Base-by-base conservation (phyloP, 192 early-diverging fungal species). In the Lobulomyces angularis region DNA sequence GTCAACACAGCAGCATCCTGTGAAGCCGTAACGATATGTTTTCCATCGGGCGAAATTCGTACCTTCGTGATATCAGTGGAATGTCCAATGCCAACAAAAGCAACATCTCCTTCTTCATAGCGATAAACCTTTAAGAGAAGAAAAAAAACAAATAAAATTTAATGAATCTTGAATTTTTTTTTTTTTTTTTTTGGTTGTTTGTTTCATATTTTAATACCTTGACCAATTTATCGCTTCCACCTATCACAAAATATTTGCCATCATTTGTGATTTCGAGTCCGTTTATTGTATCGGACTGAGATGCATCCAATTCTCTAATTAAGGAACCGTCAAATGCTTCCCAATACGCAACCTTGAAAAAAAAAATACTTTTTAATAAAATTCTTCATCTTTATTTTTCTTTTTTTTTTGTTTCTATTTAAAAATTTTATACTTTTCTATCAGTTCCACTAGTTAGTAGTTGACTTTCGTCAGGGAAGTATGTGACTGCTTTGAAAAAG, bases 11-110 rank as follows among this genome's bases (percentile, higher is more conserved):
- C 72, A 1, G 68, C 72, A 18, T 75, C 72, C 23, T 56, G 45
- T 27, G 56, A 60, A 14, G 72, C 69, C 9, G 66, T 52, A 16
- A 75, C 64, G 27, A 75, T 51, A 33, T 50, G 31, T 22, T 48
- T 41, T 24, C 59, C 56, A 35, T 75, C 58, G 5, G 72, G 72
- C 16, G 63, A 59, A 37, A 75, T 69, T 29, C 61, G 57, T 29
- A 75, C 72, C 31, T 70, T 65, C n/a, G 58, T 64, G 31, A 75
- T 75, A 45, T 75, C 72, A 8, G 69, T 69, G 17, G 70, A 74
- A 46, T 75, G 72, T 8, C 68, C 72, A 9, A 75, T 45, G 1
- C 72, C 72, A 24, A 75, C 62, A 30, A 40, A 65, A 5, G 47
- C 58, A 6, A 72, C 57, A 18, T 59, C 58, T 5, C 72, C 72